phyloP scores from a whole-genome alignment of 768 basidiomycete genomes.

The Xerocomellus chrysenteron region DNA sequence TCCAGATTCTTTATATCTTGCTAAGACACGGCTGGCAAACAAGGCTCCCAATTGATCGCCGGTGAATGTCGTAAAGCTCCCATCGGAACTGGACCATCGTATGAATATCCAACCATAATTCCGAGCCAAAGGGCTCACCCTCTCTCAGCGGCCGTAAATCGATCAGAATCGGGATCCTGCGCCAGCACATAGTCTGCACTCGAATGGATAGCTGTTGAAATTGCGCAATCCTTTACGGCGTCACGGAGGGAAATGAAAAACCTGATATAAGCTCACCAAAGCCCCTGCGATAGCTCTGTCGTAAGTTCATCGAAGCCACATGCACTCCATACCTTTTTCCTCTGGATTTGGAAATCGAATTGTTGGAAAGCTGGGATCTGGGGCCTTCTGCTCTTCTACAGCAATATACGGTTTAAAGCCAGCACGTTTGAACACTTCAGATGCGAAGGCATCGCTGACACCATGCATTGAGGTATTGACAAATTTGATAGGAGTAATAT shows the following conservation, averaged over 20 bases:
- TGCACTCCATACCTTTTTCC: constrained; percentile 62
- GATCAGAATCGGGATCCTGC: constrained; percentile 87
- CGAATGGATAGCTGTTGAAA: constrained; percentile 54
- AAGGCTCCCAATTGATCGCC: constrained; percentile 80
- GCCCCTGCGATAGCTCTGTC: constrained; percentile 38
- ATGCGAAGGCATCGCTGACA: constrained; percentile 68
- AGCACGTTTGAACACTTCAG: constrained; percentile 54
- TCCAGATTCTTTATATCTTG: constrained; percentile 45
- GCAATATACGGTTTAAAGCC: constrained; percentile 60
- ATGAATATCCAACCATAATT: neutral
- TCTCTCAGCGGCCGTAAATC: constrained; percentile 77
- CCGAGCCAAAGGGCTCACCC: constrained; percentile 37
- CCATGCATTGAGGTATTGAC: constrained; percentile 93
- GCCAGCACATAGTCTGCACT: constrained; percentile 70
- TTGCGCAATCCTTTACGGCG: constrained; percentile 62
- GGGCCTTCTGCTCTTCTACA: constrained; percentile 63
- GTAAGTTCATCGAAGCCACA: constrained; percentile 2
- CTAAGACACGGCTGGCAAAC: constrained; percentile 48
- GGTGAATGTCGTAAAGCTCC: constrained; percentile 69
- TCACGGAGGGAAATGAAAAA: neutral
- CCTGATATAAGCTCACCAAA: constrained; percentile 37
- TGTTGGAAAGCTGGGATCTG: constrained; percentile 86
- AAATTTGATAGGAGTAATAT: constrained; percentile 46
- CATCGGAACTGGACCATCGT: constrained; percentile 31
- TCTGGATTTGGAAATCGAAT: constrained; percentile 88